phyloP scores from a whole-genome alignment of 192 early-diverging fungal species.

The Lobulomyces angularis region DNA sequence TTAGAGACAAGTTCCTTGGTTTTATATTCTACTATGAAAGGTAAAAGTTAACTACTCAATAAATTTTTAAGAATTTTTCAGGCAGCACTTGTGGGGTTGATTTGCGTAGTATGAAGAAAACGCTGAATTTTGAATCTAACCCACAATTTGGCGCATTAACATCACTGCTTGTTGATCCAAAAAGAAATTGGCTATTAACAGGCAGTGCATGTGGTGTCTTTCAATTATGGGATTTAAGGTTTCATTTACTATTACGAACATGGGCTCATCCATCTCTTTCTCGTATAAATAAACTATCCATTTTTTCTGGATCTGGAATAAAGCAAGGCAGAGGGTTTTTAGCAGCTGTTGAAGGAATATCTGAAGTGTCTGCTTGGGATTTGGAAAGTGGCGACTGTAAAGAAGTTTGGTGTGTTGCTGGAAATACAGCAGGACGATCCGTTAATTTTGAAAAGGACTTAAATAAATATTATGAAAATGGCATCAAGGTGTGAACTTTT shows the following conservation, averaged over 20 bases:
- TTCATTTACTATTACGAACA: conserved; percentile 50
- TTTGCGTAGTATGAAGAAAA: conserved; percentile 55
- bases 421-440: background rate
- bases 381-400: conserved; percentile 54
- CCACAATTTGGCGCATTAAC: conserved; percentile 49
- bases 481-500: conserved; percentile 19
- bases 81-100: conserved; percentile 63
- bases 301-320: conserved; percentile 24
- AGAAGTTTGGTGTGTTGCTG: conserved; percentile 55
- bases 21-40: conserved; percentile 55
- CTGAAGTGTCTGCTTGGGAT: conserved; percentile 76
- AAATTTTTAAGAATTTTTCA: too few species aligned
- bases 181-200: conserved; percentile 51
- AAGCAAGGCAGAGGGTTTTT: conserved; percentile 38
- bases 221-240: conserved; percentile 67
- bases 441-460: conserved; percentile 19
- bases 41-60: too few species aligned
- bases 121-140: conserved; percentile 39
- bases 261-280: conserved; percentile 65
- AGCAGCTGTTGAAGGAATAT: conserved; percentile 47
- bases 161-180: conserved; percentile 48
- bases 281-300: conserved; percentile 42
- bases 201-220: conserved; percentile 68
- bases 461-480: conserved; percentile 24
- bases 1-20: conserved; percentile 52